Conservation (phyloP, 371 early-diverging fungal species). For the Fennellomyces sp. region DNA sequence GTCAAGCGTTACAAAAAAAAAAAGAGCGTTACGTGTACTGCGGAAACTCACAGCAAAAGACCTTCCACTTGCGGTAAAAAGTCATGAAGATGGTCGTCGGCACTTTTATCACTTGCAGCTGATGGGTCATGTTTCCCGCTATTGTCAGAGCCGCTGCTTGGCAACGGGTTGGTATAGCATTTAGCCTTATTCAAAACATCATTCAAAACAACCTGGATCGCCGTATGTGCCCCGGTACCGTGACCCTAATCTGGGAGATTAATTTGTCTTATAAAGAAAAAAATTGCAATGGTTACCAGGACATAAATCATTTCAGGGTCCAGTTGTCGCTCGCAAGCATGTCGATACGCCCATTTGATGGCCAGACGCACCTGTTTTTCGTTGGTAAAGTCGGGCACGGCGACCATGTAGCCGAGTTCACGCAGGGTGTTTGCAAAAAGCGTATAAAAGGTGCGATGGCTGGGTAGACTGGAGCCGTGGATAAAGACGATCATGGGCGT, state of each 20-base stretch:
- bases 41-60: constrained; percentile 45
- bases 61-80: constrained; percentile 60
- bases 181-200: constrained; percentile 42
- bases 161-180: constrained; percentile 4
- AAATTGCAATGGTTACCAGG: constrained; percentile 56
- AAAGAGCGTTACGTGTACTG: background rate
- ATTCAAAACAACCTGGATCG: constrained; percentile 37
- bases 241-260: constrained; percentile 54
- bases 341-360: constrained; percentile 61
- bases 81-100: constrained; percentile 4
- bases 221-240: constrained; percentile 53
- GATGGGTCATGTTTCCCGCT: constrained; percentile 16
- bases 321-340: constrained; percentile 48
- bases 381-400: constrained; percentile 71
- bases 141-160: background rate
- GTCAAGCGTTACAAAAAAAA: background rate
- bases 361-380: constrained; percentile 64
- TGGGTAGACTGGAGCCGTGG: constrained; percentile 58
- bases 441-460: constrained; percentile 54
- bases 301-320: constrained; percentile 57
- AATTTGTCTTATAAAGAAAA: too few species aligned
- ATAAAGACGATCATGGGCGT: constrained; percentile 73
- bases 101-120: background rate
- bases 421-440: constrained; percentile 67
- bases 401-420: constrained; percentile 71